Evolutionary conservation across 768 basidiomycete species (phyloP), one percentile per base, ranked within the genome.

Genomic region (Podaxis sp.): DNA sequence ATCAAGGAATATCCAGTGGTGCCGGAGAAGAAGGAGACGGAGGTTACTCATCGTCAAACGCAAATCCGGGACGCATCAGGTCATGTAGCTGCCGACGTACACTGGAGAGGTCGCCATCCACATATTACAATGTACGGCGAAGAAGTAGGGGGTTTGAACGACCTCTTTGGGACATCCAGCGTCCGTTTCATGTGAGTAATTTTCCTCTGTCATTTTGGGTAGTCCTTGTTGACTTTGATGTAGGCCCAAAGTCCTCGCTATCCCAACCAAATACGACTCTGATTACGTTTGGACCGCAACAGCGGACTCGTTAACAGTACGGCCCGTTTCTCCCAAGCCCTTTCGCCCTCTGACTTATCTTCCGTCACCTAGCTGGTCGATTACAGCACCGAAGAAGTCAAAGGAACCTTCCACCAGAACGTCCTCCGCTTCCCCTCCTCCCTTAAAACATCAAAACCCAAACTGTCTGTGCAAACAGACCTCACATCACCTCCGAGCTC

Each of bases 201-300:
- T 61, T 26, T n/a, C 22, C 26, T 51, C 52, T 49, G 8, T 60
- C 26, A 30, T 53, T 12, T 48, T 28, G 30, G 24, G 53, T 22
- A 20, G 36, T 40, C 66, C 7, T 26, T 63, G 53, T 41, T 64
- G 49, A 64, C 36, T 50, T 49, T 37, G 36, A 33, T 57, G 15
- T 65, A 87, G 85, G 70, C 81, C 80, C n/a, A 85, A 87, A 67
- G 73, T 82, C 30, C 80, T 87, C n/a, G 79, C 79, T 22, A 77
- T 87, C 53, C 85, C 85, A 20, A 84, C 84, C 7, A 82, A 86
- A n/a, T 87, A 87, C 64, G 84, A 87, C 64, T 79, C 84, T 2
- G 82, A 86, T 66, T 84, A 79, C 63, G 75, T 86, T 40, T 87
- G 86, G 86, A 79, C 79, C 49, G 85, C 84, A 12, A 83, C 82